phyloP scores from a whole-genome alignment of 2,329 filamentous ascomycete species.

The Aureobasidium melanogenum region DNA sequence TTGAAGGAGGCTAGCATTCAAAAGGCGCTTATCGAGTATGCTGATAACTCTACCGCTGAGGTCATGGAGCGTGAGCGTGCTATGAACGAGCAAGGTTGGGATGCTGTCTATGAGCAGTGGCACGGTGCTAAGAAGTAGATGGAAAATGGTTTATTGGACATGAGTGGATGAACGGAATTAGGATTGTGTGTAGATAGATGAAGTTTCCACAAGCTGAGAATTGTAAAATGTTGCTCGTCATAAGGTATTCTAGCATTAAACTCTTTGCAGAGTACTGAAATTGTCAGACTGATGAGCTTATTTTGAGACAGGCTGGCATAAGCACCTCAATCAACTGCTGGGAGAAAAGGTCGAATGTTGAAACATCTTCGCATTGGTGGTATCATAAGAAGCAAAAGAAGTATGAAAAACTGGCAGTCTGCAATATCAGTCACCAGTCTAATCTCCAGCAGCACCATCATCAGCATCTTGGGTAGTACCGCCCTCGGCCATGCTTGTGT shows the following conservation, averaged over 20 bases:
- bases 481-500: background rate
- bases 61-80: conserved; percentile 54
- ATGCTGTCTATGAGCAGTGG: conserved; percentile 21
- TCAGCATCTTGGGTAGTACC: background rate
- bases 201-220: background rate
- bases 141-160: background rate
- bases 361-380: background rate
- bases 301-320: too few relatives aligned
- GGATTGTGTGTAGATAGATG: background rate
- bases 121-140: conserved; percentile 19
- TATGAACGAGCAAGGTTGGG: conserved; percentile 45
- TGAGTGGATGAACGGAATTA: background rate
- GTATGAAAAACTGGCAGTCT: background rate
- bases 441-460: background rate
- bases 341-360: background rate
- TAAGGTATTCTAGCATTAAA: background rate
- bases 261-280: background rate
- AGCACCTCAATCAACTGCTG: background rate
- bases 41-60: conserved; percentile 52
- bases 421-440: background rate
- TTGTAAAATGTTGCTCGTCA: background rate
- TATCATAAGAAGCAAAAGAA: background rate
- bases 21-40: conserved; percentile 52
- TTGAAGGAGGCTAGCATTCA: conserved; percentile 46
- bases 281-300: too few relatives aligned